Conservation (phyloP, 805 yeast genomes). For the Candida boleticola region DNA sequence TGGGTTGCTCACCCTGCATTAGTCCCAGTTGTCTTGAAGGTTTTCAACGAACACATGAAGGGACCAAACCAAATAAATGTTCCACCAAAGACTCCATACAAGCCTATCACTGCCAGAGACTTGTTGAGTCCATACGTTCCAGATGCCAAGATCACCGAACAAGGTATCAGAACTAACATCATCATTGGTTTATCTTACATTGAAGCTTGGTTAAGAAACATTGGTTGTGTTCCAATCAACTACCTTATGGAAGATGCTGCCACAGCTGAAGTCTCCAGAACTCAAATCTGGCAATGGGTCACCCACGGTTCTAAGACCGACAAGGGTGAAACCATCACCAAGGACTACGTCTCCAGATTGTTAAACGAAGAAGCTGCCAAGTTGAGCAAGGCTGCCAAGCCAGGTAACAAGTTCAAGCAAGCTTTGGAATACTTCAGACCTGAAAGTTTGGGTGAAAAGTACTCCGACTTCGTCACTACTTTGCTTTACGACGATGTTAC, state of each 20-base stretch:
- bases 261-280: slow-evolving; percentile 82
- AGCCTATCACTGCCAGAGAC: slow-evolving; percentile 57
- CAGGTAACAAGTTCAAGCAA: slow-evolving; percentile 63
- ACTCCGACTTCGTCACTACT: slow-evolving; percentile 75
- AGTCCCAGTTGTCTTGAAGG: slow-evolving; percentile 68
- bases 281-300: slow-evolving; percentile 83
- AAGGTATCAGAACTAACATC: slow-evolving; percentile 69
- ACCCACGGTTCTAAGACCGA: slow-evolving; percentile 65
- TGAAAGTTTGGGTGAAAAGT: slow-evolving; percentile 68
- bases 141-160: slow-evolving; percentile 62
- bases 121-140: slow-evolving; percentile 63
- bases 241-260: slow-evolving; percentile 89
- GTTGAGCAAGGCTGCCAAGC: slow-evolving; percentile 45
- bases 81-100: slow-evolving; percentile 45
- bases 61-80: slow-evolving; percentile 76
- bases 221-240: slow-evolving; percentile 85
- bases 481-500: slow-evolving; percentile 72
- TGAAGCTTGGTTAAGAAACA: slow-evolving; percentile 83
- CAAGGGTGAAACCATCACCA: slow-evolving; percentile 55
- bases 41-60: slow-evolving; percentile 74
- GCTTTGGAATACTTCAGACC: slow-evolving; percentile 73
- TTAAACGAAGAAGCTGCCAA: slow-evolving; percentile 62
- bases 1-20: slow-evolving; percentile 90
- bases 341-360: slow-evolving; percentile 54
- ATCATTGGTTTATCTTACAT: slow-evolving; percentile 76